Percentiles rank a stretch among this genome's conserved stretches.
Evolutionary conservation across 495 filamentous ascomycete species (phyloP).

Genomic region (Penicillium daleae): DNA sequence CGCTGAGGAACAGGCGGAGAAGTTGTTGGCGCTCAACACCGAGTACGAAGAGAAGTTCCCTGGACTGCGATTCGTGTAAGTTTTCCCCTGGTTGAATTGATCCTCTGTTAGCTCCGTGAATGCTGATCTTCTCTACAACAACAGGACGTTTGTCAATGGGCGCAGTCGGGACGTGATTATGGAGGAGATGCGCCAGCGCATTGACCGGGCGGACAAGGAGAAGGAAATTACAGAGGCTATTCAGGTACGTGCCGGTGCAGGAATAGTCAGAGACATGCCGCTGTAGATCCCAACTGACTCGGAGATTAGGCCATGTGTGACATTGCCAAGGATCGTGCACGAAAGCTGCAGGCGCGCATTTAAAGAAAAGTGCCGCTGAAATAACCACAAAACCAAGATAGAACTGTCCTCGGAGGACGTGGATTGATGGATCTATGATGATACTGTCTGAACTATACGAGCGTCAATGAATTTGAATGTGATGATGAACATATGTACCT

Average conservation of each 20-base stretch:
- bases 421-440: neutral
- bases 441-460: neutral
- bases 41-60: slow-evolving; percentile 85
- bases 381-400: neutral
- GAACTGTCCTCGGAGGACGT: neutral
- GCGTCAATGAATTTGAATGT: neutral
- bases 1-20: slow-evolving; percentile 56
- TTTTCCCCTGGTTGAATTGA: slow-evolving; percentile 8
- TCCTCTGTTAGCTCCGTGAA: neutral
- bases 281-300: slow-evolving; percentile 7
- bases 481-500: neutral
- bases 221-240: slow-evolving; percentile 76
- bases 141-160: slow-evolving; percentile 86
- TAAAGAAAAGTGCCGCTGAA: slow-evolving; percentile 9
- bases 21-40: slow-evolving; percentile 61
- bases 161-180: slow-evolving; percentile 73
- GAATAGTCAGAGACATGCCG: too few relatives aligned
- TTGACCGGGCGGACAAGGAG: slow-evolving; percentile 66
- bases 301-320: slow-evolving; percentile 67
- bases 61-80: slow-evolving; percentile 83
- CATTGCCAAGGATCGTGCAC: slow-evolving; percentile 66
- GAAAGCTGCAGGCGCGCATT: slow-evolving; percentile 48
- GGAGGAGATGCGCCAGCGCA: slow-evolving; percentile 81
- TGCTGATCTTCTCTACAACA: neutral
- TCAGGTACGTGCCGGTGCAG: slow-evolving; percentile 55